Base-by-base conservation (phyloP, 805 yeast species). In the Metschnikowia drakensbergensis region DNA sequence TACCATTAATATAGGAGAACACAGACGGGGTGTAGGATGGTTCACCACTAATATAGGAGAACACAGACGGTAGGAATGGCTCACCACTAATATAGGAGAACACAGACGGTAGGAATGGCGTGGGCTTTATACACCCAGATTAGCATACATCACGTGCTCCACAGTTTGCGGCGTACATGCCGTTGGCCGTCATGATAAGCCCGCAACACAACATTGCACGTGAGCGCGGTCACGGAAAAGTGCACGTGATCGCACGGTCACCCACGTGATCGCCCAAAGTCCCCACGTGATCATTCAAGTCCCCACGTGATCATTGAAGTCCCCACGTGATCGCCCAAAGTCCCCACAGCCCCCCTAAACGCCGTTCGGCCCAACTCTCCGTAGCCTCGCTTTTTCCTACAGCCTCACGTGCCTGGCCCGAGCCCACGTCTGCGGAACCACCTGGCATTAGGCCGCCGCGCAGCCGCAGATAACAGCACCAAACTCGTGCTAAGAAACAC, bases 1-100 rank as follows among this genome's bases (percentile, higher is more conserved):
- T 39, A 29, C n/a, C 17, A 29, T 23, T 26, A 42, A 33, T 47
- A 47, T 47, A 50, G 51, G 53, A 45, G 37, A 45, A 8, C 25
- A 33, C 23, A 13, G 17, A n/a, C n/a, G n/a, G 13, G 7, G 7
- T 31, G 33, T 31, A 31, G 33, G 13, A 17, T 17, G 17, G 17
- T n/a, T n/a, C n/a, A n/a, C n/a, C n/a, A n/a, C n/a, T n/a, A n/a
- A 17, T 17, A 17, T 17, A 17, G 17, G 10, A 31, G 27, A 17
- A 17, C 17, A 17, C 17, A 17, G 17, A 17, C 17, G 17, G 17
- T 17, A 17, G 17, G 17, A n/a, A 17, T 17, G 17, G 17, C n/a
- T n/a, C n/a, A n/a, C n/a, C n/a, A n/a, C n/a, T n/a, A n/a, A 17
- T 17, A 17, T 17, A 17, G 17, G 10, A 31, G 34, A 11, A 3